Evolutionary conservation across 2,329 filamentous ascomycete genomes (phyloP).

Genomic region (Aureobasidium sp.): DNA sequence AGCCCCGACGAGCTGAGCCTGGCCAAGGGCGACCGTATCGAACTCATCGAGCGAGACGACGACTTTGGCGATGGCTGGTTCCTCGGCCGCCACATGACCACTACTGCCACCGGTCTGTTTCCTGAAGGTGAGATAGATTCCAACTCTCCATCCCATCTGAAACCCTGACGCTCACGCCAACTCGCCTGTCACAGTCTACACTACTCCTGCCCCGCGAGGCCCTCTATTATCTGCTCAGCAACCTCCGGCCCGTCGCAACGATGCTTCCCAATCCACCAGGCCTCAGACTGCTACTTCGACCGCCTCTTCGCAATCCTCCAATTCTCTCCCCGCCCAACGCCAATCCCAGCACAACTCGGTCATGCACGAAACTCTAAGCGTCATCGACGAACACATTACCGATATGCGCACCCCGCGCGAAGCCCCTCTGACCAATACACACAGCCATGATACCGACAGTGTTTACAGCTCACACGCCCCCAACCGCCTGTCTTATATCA

Average conservation of each 20-base stretch:
- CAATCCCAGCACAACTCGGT: conserved; percentile 53
- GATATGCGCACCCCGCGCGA: conserved; percentile 61
- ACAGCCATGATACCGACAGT: conserved; percentile 67
- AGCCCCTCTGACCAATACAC: conserved; percentile 42
- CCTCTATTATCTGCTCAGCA: conserved; percentile 17
- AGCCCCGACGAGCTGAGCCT: conserved; percentile 90
- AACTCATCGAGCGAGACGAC: conserved; percentile 76
- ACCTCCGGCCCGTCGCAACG: not conserved
- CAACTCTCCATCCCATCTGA: not conserved
- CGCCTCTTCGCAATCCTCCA: not conserved
- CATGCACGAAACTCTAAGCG: conserved; percentile 87
- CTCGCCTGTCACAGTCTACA: conserved; percentile 24
- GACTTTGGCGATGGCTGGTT: conserved; percentile 88
- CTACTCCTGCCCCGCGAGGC: conserved; percentile 28
- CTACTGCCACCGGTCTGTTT: conserved; percentile 68
- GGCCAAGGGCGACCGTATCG: conserved; percentile 72
- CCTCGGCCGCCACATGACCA: conserved; percentile 63
- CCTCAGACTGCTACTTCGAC: not conserved
- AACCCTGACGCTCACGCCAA: conserved; percentile 8
- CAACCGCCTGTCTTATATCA: conserved; percentile 78
- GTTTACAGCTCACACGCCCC: conserved; percentile 62
- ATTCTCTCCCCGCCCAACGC: not conserved
- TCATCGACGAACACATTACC: conserved; percentile 95
- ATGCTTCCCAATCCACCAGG: not conserved
- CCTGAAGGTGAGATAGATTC: conserved; percentile 57